Evolutionary conservation across 2,329 filamentous ascomycete genomes (phyloP), one percentile per base, ranked within the genome.

Genomic region (Iodosphaeria phyllophila): DNA sequence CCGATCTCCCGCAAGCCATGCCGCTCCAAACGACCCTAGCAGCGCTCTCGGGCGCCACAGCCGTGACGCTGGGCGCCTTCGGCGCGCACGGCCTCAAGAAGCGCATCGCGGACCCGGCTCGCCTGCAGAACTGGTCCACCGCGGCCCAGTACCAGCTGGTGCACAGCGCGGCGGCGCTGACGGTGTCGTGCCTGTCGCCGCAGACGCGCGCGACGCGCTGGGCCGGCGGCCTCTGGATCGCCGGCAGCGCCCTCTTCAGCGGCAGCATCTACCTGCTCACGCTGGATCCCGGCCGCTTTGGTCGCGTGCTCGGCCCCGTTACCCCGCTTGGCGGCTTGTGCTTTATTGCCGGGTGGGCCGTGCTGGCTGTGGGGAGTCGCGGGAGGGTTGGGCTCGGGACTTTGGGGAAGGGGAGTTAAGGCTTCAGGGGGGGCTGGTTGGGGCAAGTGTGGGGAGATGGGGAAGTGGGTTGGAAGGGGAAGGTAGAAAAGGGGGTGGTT

Each of bases 51-150:
- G 71, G 69, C 44, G 71, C 68, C 7, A 50, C 60, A 4, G 60
- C 62, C 39, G 70, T 76, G 24, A 54, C 53, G 10, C 43, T 74
- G 28, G 71, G 71, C 16, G 72, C 72, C 0, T 77, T 76, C 44
- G 72, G 72, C 18, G 68, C 70, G 8, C 72, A 77, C 41, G 70
- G 70, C 8, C 51, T 76, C 20, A 74, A 73, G 49, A 58, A 58
- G 30, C 51, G 53, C 34, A 65, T 74, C 39, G 40, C 58, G 7
- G 69, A 74, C 35, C 68, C 70, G 3, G 45, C 53, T 8, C 57
- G 57, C 31, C 44, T 75, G 20, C 60, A 64, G 5, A 73, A 56
- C 41, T 76, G 67, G 60, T 44, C 48, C 8, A 76, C 70, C 0
- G 72, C 70, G 2, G 70, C 71, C 3, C 69, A 76, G 20, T 25